phyloP scores from a whole-genome alignment of 2,329 filamentous ascomycete genomes.

The Xylogone sp. region DNA sequence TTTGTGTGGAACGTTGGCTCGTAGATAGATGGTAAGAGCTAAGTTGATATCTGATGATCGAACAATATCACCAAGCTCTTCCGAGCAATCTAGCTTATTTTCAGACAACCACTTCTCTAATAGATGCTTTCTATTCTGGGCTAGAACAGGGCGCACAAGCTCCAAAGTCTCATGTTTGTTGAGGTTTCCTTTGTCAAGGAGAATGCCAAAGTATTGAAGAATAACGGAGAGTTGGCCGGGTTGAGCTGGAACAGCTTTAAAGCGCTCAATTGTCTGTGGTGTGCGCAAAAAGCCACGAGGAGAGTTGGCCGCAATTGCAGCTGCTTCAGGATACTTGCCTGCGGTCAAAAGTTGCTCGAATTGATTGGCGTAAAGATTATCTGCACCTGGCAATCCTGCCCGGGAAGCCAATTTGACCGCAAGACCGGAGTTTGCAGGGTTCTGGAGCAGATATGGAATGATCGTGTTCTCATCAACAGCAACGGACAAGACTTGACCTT shows the following conservation, averaged over 20 bases:
- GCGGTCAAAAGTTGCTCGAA: slow-evolving; percentile 83
- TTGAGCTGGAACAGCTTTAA: slow-evolving; percentile 80
- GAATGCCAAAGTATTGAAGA: slow-evolving; percentile 95
- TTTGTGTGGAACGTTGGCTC: slow-evolving; percentile 88
- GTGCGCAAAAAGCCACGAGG: slow-evolving; percentile 94
- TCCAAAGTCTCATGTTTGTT: slow-evolving; percentile 95
- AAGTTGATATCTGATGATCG: slow-evolving; percentile 84
- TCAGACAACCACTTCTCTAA: slow-evolving; percentile 98
- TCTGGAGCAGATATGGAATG: slow-evolving; percentile 93
- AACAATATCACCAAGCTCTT: slow-evolving; percentile 93
- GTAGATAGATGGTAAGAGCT: slow-evolving; percentile 84
- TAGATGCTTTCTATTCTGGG: slow-evolving; percentile 91
- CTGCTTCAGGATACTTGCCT: slow-evolving; percentile 82
- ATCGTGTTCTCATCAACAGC: slow-evolving; percentile 88
- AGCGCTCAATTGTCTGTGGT: slow-evolving; percentile 89
- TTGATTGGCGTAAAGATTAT: slow-evolving; percentile 86
- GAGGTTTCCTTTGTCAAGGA: slow-evolving; percentile 89
- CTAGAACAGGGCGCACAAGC: slow-evolving; percentile 85
- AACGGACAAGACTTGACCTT: slow-evolving; percentile 93
- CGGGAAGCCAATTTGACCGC: slow-evolving; percentile 95
- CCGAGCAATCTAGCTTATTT: slow-evolving; percentile 92
- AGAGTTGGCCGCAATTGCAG: slow-evolving; percentile 94
- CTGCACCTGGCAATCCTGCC: slow-evolving; percentile 88
- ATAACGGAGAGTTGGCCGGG: slow-evolving; percentile 89
- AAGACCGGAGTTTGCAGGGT: slow-evolving; percentile 88